Percentiles rank a stretch among this genome's conserved stretches.
phyloP scores from a whole-genome alignment of 352 stramenopile genomes.

The Pseudoperonospora humuli region DNA sequence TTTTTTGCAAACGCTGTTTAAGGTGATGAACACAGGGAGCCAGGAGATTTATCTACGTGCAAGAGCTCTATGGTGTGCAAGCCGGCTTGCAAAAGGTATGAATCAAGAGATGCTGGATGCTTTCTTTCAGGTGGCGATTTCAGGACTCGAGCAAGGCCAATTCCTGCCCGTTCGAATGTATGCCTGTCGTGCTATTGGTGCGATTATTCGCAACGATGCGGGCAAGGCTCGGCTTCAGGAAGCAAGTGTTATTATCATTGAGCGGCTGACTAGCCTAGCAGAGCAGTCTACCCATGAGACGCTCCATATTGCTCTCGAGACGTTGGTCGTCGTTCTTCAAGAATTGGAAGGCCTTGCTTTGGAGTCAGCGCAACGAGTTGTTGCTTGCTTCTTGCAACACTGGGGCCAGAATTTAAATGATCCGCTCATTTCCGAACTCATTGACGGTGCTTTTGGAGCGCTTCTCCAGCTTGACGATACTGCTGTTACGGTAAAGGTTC shows the following conservation, averaged over 20 bases:
- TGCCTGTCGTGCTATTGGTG: constrained; percentile 64
- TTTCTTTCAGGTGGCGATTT: constrained; percentile 70
- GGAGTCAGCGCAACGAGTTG: constrained; percentile 35
- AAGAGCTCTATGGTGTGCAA: constrained; percentile 75
- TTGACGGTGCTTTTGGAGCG: constrained; percentile 56
- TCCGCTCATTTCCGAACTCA: constrained; percentile 62
- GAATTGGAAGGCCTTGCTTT: constrained; percentile 34
- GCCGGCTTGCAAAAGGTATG: constrained; percentile 62
- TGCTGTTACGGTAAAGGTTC: constrained; percentile 46
- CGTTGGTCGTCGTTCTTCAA: constrained; percentile 63
- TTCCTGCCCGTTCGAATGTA: constrained; percentile 74
- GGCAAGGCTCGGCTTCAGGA: constrained; percentile 51
- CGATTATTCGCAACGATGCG: constrained; percentile 53
- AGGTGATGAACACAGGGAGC: constrained; percentile 58
- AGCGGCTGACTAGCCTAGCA: constrained; percentile 50
- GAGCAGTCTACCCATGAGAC: constrained; percentile 58
- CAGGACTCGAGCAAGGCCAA: constrained; percentile 56
- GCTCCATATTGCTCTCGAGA: constrained; percentile 72
- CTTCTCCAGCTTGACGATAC: constrained; percentile 57
- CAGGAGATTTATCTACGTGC: constrained; percentile 73
- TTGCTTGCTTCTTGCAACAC: constrained; percentile 56
- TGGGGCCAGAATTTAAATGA: constrained; percentile 70
- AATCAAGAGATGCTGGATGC: constrained; percentile 57
- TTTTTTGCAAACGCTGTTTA: constrained; percentile 71
- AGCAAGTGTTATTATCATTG: constrained; percentile 40